A percentile compares a stretch with the other conserved stretches of the same genome.
phyloP scores from a whole-genome alignment of 768 basidiomycete species.

The Naganishia friedmannii region DNA sequence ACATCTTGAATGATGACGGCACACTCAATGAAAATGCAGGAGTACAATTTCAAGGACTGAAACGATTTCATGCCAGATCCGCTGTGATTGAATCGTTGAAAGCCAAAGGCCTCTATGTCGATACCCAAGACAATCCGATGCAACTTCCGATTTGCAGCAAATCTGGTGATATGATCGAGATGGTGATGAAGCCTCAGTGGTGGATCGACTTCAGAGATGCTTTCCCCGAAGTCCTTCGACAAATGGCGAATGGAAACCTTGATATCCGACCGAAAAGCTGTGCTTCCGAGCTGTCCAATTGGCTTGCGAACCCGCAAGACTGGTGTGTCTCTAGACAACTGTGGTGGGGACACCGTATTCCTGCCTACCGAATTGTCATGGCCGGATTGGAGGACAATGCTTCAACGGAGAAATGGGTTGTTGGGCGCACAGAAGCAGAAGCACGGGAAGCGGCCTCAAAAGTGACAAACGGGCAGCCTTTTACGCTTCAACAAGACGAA shows the following conservation, averaged over 20 bases:
- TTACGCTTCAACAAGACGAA: slow-evolving; percentile 83
- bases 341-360: slow-evolving; percentile 98
- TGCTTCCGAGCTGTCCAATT: slow-evolving; percentile 91
- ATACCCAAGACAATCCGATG: slow-evolving; percentile 96
- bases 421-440: slow-evolving; percentile 80
- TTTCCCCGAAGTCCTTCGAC: slow-evolving; percentile 86
- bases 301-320: slow-evolving; percentile 92
- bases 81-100: slow-evolving; percentile 79
- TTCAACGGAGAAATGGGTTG: slow-evolving; percentile 84
- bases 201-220: slow-evolving; percentile 92
- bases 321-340: slow-evolving; percentile 99
- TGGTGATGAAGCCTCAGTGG: slow-evolving; percentile 95
- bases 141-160: slow-evolving; percentile 95
- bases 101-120: slow-evolving; percentile 78
- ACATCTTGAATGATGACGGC: slow-evolving; percentile 92
- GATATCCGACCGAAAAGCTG: slow-evolving; percentile 76
- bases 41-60: slow-evolving; percentile 83
- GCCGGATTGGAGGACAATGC: slow-evolving; percentile 70
- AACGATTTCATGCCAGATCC: slow-evolving; percentile 87
- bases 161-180: slow-evolving; percentile 94
- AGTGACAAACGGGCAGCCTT: slow-evolving; percentile 63
- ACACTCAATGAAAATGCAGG: slow-evolving; percentile 90
- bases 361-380: slow-evolving; percentile 85
- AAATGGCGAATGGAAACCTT: slow-evolving; percentile 83
- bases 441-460: slow-evolving; percentile 68